Percentiles rank a stretch among this genome's conserved stretches.
Conservation (phyloP, 1,139 yeast species). For the Waltiozyma sp. region DNA sequence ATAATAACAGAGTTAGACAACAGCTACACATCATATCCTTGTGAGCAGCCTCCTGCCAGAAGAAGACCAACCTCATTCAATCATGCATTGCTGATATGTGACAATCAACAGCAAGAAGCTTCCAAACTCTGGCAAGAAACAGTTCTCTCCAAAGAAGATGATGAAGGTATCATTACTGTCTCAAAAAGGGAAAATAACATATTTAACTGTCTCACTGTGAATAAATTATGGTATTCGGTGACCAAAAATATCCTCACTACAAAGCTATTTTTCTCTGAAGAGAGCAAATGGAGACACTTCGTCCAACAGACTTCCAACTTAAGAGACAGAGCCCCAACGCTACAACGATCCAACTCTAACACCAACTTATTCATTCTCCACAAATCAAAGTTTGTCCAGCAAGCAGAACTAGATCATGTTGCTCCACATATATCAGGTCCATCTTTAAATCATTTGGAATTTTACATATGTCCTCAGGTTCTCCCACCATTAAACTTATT, state of each 20-base stretch:
- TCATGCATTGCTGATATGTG: constrained; percentile 41
- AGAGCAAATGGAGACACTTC: constrained; percentile 36
- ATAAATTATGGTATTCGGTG: constrained; percentile 50
- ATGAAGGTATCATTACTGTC: too few relatives aligned
- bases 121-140: constrained; percentile 34
- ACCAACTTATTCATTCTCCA: constrained; percentile 38
- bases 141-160: constrained; percentile 1
- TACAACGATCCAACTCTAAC: constrained; percentile 12
- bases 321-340: constrained; percentile 2
- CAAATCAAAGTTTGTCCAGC: constrained; percentile 32
- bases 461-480: constrained; percentile 72
- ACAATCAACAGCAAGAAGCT: constrained; percentile 49
- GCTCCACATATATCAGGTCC: constrained; percentile 29
- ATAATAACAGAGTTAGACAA: constrained; percentile 50
- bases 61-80: constrained; percentile 57
- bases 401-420: constrained; percentile 32
- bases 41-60: constrained; percentile 46
- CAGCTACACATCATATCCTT: constrained; percentile 38
- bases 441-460: constrained; percentile 55
- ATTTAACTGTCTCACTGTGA: constrained; percentile 56
- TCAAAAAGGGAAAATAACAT: constrained; percentile 22
- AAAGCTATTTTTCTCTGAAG: constrained; percentile 44
- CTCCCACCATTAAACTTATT: constrained; percentile 41
- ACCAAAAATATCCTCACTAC: constrained; percentile 45
- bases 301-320: constrained; percentile 11